Evolutionary conservation across 441 rosid genomes (phyloP).

Genomic region (Breynia disticha): DNA sequence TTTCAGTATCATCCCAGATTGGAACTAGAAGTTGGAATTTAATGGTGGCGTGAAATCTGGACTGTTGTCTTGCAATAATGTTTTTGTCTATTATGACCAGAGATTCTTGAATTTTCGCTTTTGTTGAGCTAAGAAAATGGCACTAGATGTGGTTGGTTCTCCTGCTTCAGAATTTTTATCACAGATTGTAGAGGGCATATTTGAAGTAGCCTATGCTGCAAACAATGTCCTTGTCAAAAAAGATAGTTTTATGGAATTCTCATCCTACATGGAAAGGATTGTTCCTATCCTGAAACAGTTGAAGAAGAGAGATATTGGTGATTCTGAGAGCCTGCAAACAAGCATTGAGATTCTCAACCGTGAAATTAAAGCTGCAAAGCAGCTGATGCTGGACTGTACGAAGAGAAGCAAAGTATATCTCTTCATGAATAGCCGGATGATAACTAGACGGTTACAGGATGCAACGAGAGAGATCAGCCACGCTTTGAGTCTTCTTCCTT

Average conservation of each 20-base stretch:
- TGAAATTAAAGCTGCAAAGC: conserved; percentile 41
- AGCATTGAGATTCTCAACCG: conserved; percentile 40
- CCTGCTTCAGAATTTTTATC: conserved; percentile 39
- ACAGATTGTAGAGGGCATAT: conserved; percentile 32
- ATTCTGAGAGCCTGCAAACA: conserved; percentile 30
- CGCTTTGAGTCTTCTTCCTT: conserved; percentile 45
- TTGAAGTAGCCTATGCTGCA: conserved; percentile 28
- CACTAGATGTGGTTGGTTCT: conserved; percentile 25
- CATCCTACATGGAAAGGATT: conserved; percentile 37
- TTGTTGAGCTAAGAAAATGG: conserved; percentile 25
- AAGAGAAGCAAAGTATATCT: conserved; percentile 51
- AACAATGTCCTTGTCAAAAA: conserved; percentile 35
- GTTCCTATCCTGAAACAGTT: conserved; percentile 44
- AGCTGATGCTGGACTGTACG: conserved; percentile 31
- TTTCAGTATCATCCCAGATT: too few species aligned
- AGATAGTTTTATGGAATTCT: conserved; percentile 42
- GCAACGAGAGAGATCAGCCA: conserved; percentile 37
- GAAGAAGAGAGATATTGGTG: conserved; percentile 21
- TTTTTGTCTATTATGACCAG: conserved; percentile 11
- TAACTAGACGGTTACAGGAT: conserved; percentile 28
- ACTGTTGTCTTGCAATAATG: conserved; percentile 5
- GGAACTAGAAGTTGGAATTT: too few species aligned
- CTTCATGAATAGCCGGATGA: conserved; percentile 41
- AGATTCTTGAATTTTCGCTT: conserved; percentile 17
- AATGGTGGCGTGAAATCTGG: background rate